Percentiles rank a stretch among this genome's conserved stretches.
Evolutionary conservation across 768 basidiomycete genomes (phyloP).

Genomic region (Psilocybe cubensis): DNA sequence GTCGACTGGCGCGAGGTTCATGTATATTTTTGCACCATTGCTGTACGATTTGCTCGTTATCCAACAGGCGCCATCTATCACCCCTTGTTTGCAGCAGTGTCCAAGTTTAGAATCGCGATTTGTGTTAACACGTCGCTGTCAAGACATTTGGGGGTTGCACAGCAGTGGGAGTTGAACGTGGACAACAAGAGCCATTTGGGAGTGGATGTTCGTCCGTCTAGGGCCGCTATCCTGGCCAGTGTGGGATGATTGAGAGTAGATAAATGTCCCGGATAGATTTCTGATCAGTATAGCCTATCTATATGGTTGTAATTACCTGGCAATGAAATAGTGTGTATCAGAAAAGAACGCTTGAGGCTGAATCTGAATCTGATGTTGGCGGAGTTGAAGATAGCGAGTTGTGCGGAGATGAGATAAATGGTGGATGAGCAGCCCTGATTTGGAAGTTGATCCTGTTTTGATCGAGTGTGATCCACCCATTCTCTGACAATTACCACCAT

Average conservation of each 20-base stretch:
- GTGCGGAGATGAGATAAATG: slow-evolving; percentile 39
- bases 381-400: slow-evolving; percentile 23
- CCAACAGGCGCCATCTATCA: background rate
- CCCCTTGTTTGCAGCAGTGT: background rate
- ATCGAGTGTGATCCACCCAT: slow-evolving; percentile 20
- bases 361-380: background rate
- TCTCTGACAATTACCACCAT: slow-evolving; percentile 20
- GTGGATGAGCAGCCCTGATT: slow-evolving; percentile 19
- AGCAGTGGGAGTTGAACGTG: background rate
- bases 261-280: slow-evolving; percentile 4
- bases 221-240: background rate
- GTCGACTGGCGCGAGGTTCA: background rate
- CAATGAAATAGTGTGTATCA: no score
- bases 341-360: no score
- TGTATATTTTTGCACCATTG: background rate
- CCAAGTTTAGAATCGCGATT: background rate
- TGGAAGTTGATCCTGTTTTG: slow-evolving; percentile 21
- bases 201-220: no score
- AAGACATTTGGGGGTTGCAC: background rate
- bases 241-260: slow-evolving; percentile 3
- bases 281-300: slow-evolving; percentile 3
- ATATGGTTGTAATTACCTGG: no score
- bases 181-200: background rate
- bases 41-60: background rate
- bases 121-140: background rate